Base-by-base conservation (phyloP, 2,329 filamentous ascomycete genomes). In the Hymenoscyphus repandus region DNA sequence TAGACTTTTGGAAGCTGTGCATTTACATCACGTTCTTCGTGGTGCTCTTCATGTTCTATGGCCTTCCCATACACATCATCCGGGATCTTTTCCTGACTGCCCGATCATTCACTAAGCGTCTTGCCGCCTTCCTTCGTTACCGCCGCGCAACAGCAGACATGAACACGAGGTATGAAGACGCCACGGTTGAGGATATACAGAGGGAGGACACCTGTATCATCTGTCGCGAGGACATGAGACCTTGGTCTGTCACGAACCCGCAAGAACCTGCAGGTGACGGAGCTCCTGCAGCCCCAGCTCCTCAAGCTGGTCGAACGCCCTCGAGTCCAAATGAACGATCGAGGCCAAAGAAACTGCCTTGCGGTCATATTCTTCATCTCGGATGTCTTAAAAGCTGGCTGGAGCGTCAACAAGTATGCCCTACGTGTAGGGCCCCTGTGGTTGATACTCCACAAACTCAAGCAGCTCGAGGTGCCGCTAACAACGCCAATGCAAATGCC, bases 191-290 rank as follows among this genome's bases (percentile, higher is more conserved):
- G 58, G 92, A 99, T 58, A 80, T 99, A 20, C 74, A 77, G 27
- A 79, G 88, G 44, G 92, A 96, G 66, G 90, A 95, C 63, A 95
- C 93, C 2, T 99, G 93, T 69, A 99, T 99, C 61, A 96, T 99
- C 49, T 99, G 93, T 69, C 83, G 93, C 54, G 93, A 99, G 67
- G 89, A 95, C 58, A 99, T 99, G 93, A 81, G 82, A 32, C 83
- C 86, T 1, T 96, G 90, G 88, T 64, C 64, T 52, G 61, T 66
- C 15, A 74, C 73, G 32, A 76, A 76, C 48, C 72, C 74, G 36
- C 69, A 70, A 47, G 70, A 63, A 49, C 70, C 71, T 39, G 70
- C 65, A 47, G 67, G 4, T 27, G 22, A 27, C 7, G 22, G 60
- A 43, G 59, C 52, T 50, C 65, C 64, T 31, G 67, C 55, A 49